Conservation (phyloP, 1,284 basidiomycete genomes). For the Lentinus polychrous region DNA sequence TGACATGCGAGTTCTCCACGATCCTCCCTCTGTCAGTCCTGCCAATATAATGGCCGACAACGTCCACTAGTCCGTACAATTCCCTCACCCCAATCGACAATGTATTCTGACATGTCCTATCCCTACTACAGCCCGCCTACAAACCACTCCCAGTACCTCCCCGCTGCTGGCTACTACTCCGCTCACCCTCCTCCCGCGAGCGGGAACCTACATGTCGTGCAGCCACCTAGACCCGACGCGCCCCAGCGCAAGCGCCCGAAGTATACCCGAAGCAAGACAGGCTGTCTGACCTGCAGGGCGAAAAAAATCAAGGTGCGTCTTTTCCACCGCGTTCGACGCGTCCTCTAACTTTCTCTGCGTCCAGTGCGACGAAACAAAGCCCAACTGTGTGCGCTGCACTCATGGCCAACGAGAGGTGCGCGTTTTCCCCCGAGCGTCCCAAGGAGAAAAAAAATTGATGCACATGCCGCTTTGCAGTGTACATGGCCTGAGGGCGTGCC, state of each 20-base stretch:
- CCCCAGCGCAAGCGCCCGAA: constrained; percentile 73
- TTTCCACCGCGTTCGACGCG: constrained; percentile 9
- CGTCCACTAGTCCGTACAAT: constrained; percentile 48
- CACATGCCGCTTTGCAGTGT: constrained; percentile 40
- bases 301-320: constrained; percentile 78
- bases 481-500: constrained; percentile 75
- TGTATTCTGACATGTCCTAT: constrained; percentile 13
- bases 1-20: constrained; percentile 15
- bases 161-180: constrained; percentile 15
- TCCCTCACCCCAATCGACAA: constrained; percentile 10
- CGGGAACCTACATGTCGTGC: neutral
- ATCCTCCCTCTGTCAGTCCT: constrained; percentile 24
- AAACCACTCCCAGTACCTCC: constrained; percentile 20
- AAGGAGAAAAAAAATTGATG: constrained; percentile 13
- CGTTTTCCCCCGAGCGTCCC: constrained; percentile 10
- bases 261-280: constrained; percentile 81
- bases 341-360: constrained; percentile 11
- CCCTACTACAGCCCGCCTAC: constrained; percentile 28
- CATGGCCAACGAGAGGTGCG: constrained; percentile 73
- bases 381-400: constrained; percentile 70
- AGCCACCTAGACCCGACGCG: constrained; percentile 30
- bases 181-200: constrained; percentile 9
- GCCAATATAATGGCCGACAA: constrained; percentile 47
- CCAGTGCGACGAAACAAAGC: constrained; percentile 79
- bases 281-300: constrained; percentile 75